These are phyloP conservation scores for Aspergillus bridgeri DNA, from an alignment of 495 filamentous ascomycete genomes.

Conservation along the genomic window DNA sequence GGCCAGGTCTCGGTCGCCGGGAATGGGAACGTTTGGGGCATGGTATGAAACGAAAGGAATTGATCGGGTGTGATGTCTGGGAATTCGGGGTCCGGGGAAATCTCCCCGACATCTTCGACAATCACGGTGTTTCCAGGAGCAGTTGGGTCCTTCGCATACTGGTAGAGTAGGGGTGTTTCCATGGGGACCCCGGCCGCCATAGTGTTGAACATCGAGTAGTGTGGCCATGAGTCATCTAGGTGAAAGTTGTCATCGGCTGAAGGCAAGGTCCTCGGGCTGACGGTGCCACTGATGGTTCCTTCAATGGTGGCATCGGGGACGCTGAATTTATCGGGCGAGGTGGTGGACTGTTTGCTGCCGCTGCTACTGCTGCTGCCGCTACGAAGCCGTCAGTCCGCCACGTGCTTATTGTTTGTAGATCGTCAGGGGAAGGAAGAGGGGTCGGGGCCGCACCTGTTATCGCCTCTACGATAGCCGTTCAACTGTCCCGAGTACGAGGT, in stretches of 20 bases:
- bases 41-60: slow-evolving; percentile 34
- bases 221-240: slow-evolving; percentile 41
- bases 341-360: slow-evolving; percentile 27
- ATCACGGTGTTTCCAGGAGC: slow-evolving; percentile 35
- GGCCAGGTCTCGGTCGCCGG: slow-evolving; percentile 31
- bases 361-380: no score
- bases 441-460: slow-evolving; percentile 25
- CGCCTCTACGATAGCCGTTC: slow-evolving; percentile 22
- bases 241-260: slow-evolving; percentile 45
- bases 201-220: slow-evolving; percentile 40
- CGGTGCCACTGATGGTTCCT: slow-evolving; percentile 38
- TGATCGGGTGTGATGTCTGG: slow-evolving; percentile 31
- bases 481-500: slow-evolving; percentile 24
- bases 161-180: slow-evolving; percentile 38
- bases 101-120: slow-evolving; percentile 38
- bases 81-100: slow-evolving; percentile 34
- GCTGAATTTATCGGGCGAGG: slow-evolving; percentile 31
- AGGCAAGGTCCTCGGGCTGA: slow-evolving; percentile 43
- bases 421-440: not conserved
- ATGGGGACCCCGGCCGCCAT: slow-evolving; percentile 33
- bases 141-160: slow-evolving; percentile 32
- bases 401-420: not conserved
- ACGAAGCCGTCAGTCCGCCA: slow-evolving; percentile 14
- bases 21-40: slow-evolving; percentile 34
- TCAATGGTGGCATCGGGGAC: slow-evolving; percentile 31